Base-by-base conservation (phyloP, 179 eudicot genomes). In the Beta macrorhiza region DNA sequence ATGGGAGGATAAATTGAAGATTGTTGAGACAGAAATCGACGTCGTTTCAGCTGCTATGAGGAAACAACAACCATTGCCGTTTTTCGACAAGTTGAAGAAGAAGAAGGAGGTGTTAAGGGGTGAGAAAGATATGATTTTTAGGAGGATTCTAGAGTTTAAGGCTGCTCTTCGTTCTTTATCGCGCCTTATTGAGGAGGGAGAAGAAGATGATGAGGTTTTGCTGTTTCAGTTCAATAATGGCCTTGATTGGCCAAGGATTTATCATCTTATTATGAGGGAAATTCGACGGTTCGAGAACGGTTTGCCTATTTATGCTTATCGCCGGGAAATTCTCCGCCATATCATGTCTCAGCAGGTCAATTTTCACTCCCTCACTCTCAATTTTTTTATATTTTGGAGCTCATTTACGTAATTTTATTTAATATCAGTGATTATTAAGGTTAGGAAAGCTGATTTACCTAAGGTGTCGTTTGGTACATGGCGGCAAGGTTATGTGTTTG, bases 311-410 rank as follows among this genome's bases (percentile, higher is more conserved):
- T 88, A 85, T 22, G 84, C 82, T n/a, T 74, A 49, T 47, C 89
- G 91, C 45, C 83, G 70, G 84, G 90, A 88, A 1, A 87, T 96
- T 84, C 85, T 96, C 29, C 71, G 62, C 61, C 84, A 80, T 15
- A 84, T 96, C 42, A 80, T 80, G 14, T 63, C 84, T 72, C 91
- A 94, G 74, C 99, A 96, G 99, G 99, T 92, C n/a, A 53, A 8
- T 49, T 61, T 79, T 15, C 15, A 52, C 58, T 29, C 32, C 32
- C 32, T 29, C 32, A 29, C 32, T 29, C 32, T 29, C 32, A 1
- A 0, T 29, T 29, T 29, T 29, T 29, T 29, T 29, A 29, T 29
- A 1, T 29, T 29, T 29, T 29, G 32, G 32, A 29, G 32, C 32
- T 29, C 32, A 29, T 29, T 29, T 29, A 29, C 32, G 13, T 10